Percentiles rank a stretch among this genome's conserved stretches.
These are phyloP conservation scores for Fraxinus cuspidata DNA, from an alignment of 257 asterid species.

Conservation along the genomic window DNA sequence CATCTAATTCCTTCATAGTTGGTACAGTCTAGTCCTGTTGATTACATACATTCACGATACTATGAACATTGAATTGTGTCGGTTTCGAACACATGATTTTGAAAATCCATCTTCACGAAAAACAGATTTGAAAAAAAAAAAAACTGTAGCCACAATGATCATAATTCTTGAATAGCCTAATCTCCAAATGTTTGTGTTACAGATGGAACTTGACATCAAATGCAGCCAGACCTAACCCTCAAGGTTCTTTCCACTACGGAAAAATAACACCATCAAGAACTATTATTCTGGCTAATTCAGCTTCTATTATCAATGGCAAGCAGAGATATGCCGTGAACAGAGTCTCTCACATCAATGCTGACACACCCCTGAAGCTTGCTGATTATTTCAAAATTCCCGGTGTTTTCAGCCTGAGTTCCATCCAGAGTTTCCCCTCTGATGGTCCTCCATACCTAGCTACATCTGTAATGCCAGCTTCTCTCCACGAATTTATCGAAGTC, in stretches of 20 bases:
- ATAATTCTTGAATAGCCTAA: neutral
- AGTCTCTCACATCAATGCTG: slow-evolving; percentile 63
- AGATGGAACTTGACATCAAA: slow-evolving; percentile 97
- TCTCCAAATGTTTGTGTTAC: slow-evolving; percentile 19
- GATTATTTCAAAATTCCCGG: slow-evolving; percentile 86
- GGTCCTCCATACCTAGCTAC: slow-evolving; percentile 47
- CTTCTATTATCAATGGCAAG: slow-evolving; percentile 66
- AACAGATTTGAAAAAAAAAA: neutral
- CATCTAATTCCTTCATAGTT: neutral
- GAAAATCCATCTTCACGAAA: neutral
- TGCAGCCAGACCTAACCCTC: slow-evolving; percentile 99
- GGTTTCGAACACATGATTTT: neutral
- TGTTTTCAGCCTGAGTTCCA: slow-evolving; percentile 66
- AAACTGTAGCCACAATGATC: neutral
- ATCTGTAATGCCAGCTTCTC: slow-evolving; percentile 73
- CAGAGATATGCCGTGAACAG: slow-evolving; percentile 82
- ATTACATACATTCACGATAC: neutral
- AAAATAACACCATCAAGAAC: slow-evolving; percentile 58
- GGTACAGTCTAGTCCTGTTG: neutral
- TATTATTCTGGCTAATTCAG: slow-evolving; percentile 70
- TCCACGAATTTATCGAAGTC: slow-evolving; percentile 78
- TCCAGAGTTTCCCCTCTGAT: slow-evolving; percentile 60
- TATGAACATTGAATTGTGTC: neutral
- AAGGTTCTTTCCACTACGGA: slow-evolving; percentile 94
- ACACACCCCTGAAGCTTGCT: slow-evolving; percentile 93